Percentiles rank a stretch among this genome's conserved stretches.
phyloP scores from a whole-genome alignment of 176 grass and related monocot species.

The Oropetium thomaeum region DNA sequence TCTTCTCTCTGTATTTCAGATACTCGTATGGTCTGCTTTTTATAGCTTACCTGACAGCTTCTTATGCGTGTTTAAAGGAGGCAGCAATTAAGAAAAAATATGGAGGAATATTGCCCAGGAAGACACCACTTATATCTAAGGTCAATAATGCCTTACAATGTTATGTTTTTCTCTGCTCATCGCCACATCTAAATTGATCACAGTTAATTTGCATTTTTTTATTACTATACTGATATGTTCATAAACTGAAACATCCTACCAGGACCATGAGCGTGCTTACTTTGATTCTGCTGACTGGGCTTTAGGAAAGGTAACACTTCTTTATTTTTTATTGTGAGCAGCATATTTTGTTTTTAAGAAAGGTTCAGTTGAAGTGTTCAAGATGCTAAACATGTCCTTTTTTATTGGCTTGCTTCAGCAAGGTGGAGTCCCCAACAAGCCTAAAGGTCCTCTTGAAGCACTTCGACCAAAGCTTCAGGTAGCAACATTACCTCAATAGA shows the following conservation, averaged over 20 bases:
- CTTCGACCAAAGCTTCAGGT: slow-evolving; percentile 94
- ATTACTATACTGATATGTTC: slow-evolving; percentile 4
- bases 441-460: slow-evolving; percentile 90
- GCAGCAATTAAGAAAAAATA: slow-evolving; percentile 79
- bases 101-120: slow-evolving; percentile 69
- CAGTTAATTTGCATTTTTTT: background rate
- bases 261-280: slow-evolving; percentile 93
- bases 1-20: slow-evolving; percentile 1
- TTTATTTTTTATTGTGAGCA: no score
- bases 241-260: slow-evolving; percentile 30
- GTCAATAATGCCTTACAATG: slow-evolving; percentile 26
- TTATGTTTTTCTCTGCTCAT: background rate
- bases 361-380: background rate
- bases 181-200: background rate
- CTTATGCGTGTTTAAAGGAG: slow-evolving; percentile 47
- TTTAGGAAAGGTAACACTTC: slow-evolving; percentile 72
- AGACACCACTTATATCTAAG: slow-evolving; percentile 82
- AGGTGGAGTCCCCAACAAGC: slow-evolving; percentile 72
- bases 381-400: background rate
- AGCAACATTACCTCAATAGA: background rate
- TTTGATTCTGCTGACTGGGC: slow-evolving; percentile 99
- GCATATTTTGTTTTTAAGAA: background rate
- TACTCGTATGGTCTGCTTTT: background rate
- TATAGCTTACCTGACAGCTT: background rate
- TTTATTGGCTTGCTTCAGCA: slow-evolving; percentile 47